Evolutionary conservation across 2,329 filamentous ascomycete species (phyloP).

Genomic region (Paraphaeosphaeria sporulosa): DNA sequence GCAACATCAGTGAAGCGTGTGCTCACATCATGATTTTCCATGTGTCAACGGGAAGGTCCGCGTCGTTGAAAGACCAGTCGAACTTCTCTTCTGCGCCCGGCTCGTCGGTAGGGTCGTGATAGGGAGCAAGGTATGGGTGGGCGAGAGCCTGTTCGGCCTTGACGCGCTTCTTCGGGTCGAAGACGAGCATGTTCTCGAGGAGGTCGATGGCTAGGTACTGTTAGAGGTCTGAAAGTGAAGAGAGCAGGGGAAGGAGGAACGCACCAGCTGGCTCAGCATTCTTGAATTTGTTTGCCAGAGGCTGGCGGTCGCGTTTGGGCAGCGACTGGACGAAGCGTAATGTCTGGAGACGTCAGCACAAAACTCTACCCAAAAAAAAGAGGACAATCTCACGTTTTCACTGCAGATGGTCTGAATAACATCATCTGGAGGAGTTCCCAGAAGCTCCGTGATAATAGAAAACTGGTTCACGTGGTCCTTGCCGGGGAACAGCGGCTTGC

Average conservation of each 20-base stretch:
- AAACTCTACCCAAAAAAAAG: neutral
- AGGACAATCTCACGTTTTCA: conserved; percentile 75
- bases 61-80: conserved; percentile 99
- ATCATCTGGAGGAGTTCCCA: conserved; percentile 96
- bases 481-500: conserved; percentile 96
- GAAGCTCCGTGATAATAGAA: conserved; percentile 97
- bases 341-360: conserved; percentile 65
- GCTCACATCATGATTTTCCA: conserved; percentile 99
- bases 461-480: conserved; percentile 99
- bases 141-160: conserved; percentile 84
- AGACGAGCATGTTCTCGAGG: conserved; percentile 95
- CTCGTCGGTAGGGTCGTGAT: conserved; percentile 97
- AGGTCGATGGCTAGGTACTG: conserved; percentile 78
- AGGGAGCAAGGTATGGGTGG: conserved; percentile 93
- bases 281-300: conserved; percentile 88
- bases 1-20: neutral
- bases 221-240: conserved; percentile 8
- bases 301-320: conserved; percentile 90
- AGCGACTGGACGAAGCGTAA: conserved; percentile 96
- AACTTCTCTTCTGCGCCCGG: conserved; percentile 96
- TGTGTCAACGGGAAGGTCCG: conserved; percentile 95
- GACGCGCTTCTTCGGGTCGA: conserved; percentile 95
- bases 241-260: conserved; percentile 31
- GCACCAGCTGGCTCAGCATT: conserved; percentile 87
- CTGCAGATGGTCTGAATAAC: conserved; percentile 99